These are phyloP conservation scores for Wickerhamiella galacta DNA, from an alignment of 805 yeast genomes.

Conservation along the genomic window DNA sequence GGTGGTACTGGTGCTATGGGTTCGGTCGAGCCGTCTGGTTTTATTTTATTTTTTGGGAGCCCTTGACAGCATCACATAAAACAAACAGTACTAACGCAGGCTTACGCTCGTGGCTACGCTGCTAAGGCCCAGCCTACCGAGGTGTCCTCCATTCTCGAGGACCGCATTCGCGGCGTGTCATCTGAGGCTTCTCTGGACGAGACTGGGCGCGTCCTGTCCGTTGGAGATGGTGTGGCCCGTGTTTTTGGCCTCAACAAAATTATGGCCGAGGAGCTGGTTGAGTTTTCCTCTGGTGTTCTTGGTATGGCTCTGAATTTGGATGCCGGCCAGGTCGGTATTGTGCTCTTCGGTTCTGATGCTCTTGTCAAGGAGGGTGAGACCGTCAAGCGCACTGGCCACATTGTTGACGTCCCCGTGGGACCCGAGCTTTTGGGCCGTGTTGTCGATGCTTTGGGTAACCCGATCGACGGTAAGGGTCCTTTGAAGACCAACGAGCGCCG, in stretches of 20 bases:
- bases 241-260: conserved; percentile 98
- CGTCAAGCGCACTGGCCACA: conserved; percentile 98
- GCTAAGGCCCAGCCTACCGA: conserved; percentile 99
- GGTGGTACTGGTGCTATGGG: too few relatives aligned
- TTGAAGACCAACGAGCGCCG: conserved; percentile 65
- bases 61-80: neutral
- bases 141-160: conserved; percentile 97
- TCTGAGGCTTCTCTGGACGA: conserved; percentile 95
- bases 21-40: too few relatives aligned
- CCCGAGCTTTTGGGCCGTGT: conserved; percentile 98
- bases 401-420: conserved; percentile 98
- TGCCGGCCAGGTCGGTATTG: conserved; percentile 99
- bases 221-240: conserved; percentile 99
- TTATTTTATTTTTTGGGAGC: too few relatives aligned
- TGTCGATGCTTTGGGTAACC: conserved; percentile 97
- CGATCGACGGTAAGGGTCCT: conserved; percentile 99
- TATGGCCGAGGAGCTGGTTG: conserved; percentile 99
- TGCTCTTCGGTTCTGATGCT: conserved; percentile 98
- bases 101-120: conserved; percentile 83
- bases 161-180: conserved; percentile 97
- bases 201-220: conserved; percentile 98
- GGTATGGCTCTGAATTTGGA: conserved; percentile 99
- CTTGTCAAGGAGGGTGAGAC: conserved; percentile 98
- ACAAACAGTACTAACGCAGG: too few relatives aligned
- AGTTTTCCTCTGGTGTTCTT: conserved; percentile 97